phyloP scores from a whole-genome alignment of 2,329 filamentous ascomycete genomes.

The Thielaviopsis musarum region DNA sequence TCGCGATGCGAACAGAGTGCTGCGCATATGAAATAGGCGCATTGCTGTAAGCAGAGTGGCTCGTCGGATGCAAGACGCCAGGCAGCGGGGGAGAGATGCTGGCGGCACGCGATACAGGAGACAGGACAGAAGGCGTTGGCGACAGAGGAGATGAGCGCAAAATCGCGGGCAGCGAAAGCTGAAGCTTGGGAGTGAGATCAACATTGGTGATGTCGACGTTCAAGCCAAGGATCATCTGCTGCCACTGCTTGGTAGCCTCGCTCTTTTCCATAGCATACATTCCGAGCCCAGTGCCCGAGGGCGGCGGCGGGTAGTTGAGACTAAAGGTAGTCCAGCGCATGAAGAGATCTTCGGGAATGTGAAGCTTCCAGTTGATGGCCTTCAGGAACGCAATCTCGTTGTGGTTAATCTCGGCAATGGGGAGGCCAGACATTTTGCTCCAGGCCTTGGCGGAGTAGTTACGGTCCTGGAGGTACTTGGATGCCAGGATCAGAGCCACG shows the following conservation, averaged over 20 bases:
- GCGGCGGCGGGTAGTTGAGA: conserved; percentile 65
- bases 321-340: conserved; percentile 90
- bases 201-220: conserved; percentile 42
- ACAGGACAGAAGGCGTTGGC: neutral
- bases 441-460: conserved; percentile 96
- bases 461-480: conserved; percentile 93
- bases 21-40: conserved; percentile 31
- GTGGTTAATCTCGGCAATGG: conserved; percentile 84
- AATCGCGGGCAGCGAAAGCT: neutral
- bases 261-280: neutral
- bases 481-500: conserved; percentile 82
- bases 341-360: conserved; percentile 78
- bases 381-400: conserved; percentile 87
- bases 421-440: conserved; percentile 98
- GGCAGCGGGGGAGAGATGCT: neutral
- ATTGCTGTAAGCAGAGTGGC: conserved; percentile 21
- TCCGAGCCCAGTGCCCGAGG: conserved; percentile 34
- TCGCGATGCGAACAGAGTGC: conserved; percentile 34
- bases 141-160: neutral
- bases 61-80: conserved; percentile 20
- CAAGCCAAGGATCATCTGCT: conserved; percentile 38
- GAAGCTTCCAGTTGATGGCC: conserved; percentile 85
- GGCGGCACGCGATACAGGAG: neutral
- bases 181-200: conserved; percentile 18
- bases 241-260: conserved; percentile 32